Percentiles rank a stretch among this genome's conserved stretches.
phyloP scores from a whole-genome alignment of 2,329 filamentous ascomycete genomes.

The Fusarium azukiicola region DNA sequence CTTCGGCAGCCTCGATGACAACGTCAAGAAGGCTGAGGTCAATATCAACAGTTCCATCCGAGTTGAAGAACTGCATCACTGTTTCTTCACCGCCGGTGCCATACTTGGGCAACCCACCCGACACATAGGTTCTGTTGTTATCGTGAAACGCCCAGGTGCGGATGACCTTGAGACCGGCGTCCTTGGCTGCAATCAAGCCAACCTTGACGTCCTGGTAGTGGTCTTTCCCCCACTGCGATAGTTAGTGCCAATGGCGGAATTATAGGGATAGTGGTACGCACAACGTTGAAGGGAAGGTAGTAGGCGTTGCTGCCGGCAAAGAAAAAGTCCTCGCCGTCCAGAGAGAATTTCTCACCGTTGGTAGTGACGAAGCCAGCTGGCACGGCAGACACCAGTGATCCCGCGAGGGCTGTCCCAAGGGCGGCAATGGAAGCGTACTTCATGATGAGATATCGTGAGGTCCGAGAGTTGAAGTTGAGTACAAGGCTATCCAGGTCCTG shows the following conservation, averaged over 20 bases:
- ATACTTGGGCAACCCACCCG: slow-evolving; percentile 71
- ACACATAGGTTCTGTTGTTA: slow-evolving; percentile 71
- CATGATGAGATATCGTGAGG: slow-evolving; percentile 19
- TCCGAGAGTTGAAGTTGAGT: background rate
- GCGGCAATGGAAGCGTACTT: slow-evolving; percentile 35
- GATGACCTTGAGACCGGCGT: slow-evolving; percentile 74
- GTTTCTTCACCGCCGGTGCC: slow-evolving; percentile 67
- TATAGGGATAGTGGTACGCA: slow-evolving; percentile 53
- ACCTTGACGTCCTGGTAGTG: slow-evolving; percentile 68
- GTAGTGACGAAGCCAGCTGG: slow-evolving; percentile 71
- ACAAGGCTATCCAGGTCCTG: background rate
- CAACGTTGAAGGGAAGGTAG: slow-evolving; percentile 76
- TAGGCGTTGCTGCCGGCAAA: slow-evolving; percentile 79
- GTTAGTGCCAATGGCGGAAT: background rate
- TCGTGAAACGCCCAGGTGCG: slow-evolving; percentile 80
- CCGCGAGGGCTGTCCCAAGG: slow-evolving; percentile 21
- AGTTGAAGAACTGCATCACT: slow-evolving; percentile 67
- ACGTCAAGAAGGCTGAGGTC: slow-evolving; percentile 71
- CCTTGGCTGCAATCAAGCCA: slow-evolving; percentile 68
- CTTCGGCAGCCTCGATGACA: slow-evolving; percentile 63
- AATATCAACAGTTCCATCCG: slow-evolving; percentile 66
- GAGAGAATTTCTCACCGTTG: slow-evolving; percentile 72
- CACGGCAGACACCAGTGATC: slow-evolving; percentile 30
- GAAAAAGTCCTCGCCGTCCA: slow-evolving; percentile 76
- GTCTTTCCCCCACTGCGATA: slow-evolving; percentile 38